phyloP scores from a whole-genome alignment of 768 basidiomycete genomes.

The Psilocybe cyanescens region DNA sequence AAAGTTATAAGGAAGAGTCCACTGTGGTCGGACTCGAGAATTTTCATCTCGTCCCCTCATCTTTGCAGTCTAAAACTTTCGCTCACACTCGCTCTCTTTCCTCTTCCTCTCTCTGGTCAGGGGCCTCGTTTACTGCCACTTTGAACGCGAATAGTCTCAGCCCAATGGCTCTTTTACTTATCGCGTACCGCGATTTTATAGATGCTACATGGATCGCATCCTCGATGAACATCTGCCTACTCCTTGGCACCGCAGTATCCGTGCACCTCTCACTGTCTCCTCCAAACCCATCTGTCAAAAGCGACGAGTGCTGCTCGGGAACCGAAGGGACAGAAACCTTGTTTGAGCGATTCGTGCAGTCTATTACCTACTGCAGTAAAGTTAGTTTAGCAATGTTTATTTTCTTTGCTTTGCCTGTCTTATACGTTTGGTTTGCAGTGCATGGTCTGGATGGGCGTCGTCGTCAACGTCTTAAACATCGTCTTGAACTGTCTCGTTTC shows the following conservation, averaged over 20 bases:
- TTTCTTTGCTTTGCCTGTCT: neutral
- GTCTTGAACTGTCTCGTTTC: slow-evolving; percentile 2
- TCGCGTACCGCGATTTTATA: slow-evolving; percentile 14
- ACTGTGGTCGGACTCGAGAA: slow-evolving; percentile 5
- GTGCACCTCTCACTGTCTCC: slow-evolving; percentile 42
- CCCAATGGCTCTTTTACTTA: neutral
- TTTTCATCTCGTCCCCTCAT: neutral
- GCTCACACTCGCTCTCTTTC: neutral
- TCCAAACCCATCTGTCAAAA: slow-evolving; percentile 41
- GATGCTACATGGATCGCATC: neutral
- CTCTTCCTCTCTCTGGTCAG: neutral
- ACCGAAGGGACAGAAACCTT: slow-evolving; percentile 31
- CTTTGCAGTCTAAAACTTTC: neutral
- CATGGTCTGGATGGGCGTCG: slow-evolving; percentile 33
- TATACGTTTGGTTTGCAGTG: slow-evolving; percentile 17
- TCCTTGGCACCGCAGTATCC: slow-evolving; percentile 33
- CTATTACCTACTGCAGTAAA: slow-evolving; percentile 40
- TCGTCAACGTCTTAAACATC: slow-evolving; percentile 20
- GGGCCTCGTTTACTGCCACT: neutral
- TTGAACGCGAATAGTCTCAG: neutral
- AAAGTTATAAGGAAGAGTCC: slow-evolving; percentile 10
- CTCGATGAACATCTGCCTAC: slow-evolving; percentile 24
- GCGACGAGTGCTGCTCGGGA: slow-evolving; percentile 34
- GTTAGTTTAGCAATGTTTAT: slow-evolving; percentile 20
- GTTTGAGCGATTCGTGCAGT: slow-evolving; percentile 40